Conservation (phyloP, 2,329 filamentous ascomycete species). For the Claviceps sp. region DNA sequence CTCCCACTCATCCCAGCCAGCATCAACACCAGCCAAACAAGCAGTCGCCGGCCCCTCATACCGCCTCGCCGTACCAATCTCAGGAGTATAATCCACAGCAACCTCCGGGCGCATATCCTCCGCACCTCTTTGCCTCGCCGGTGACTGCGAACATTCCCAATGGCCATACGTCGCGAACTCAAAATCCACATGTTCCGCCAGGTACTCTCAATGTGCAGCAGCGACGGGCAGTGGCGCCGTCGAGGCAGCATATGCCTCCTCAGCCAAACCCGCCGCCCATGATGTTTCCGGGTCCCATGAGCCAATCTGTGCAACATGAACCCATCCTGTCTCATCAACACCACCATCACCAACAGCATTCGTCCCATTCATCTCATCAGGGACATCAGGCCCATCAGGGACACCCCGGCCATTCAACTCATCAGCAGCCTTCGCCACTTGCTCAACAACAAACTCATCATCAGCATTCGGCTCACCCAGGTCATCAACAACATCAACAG, state of each 20-base stretch:
- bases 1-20: slow-evolving; percentile 34
- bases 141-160: slow-evolving; percentile 34
- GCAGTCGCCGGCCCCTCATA: slow-evolving; percentile 39
- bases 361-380: slow-evolving; percentile 14
- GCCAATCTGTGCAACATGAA: slow-evolving; percentile 29
- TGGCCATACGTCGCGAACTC: slow-evolving; percentile 26
- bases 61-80: slow-evolving; percentile 41
- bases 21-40: slow-evolving; percentile 40
- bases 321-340: slow-evolving; percentile 30
- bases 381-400: slow-evolving; percentile 16
- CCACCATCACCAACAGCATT: slow-evolving; percentile 20
- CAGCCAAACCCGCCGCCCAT: slow-evolving; percentile 24
- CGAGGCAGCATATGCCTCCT: slow-evolving; percentile 32
- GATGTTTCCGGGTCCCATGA: slow-evolving; percentile 24
- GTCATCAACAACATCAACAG: slow-evolving; percentile 13
- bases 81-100: slow-evolving; percentile 41
- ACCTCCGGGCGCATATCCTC: slow-evolving; percentile 32
- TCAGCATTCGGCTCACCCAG: slow-evolving; percentile 7
- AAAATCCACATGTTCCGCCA: slow-evolving; percentile 33
- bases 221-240: slow-evolving; percentile 27
- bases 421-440: slow-evolving; percentile 10
- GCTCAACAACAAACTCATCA: slow-evolving; percentile 16
- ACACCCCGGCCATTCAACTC: slow-evolving; percentile 14
- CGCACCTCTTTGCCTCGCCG: slow-evolving; percentile 38
- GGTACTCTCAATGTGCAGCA: slow-evolving; percentile 32